Evolutionary conservation across 306 rosid genomes (phyloP).

Genomic region (Dryas drummondii): DNA sequence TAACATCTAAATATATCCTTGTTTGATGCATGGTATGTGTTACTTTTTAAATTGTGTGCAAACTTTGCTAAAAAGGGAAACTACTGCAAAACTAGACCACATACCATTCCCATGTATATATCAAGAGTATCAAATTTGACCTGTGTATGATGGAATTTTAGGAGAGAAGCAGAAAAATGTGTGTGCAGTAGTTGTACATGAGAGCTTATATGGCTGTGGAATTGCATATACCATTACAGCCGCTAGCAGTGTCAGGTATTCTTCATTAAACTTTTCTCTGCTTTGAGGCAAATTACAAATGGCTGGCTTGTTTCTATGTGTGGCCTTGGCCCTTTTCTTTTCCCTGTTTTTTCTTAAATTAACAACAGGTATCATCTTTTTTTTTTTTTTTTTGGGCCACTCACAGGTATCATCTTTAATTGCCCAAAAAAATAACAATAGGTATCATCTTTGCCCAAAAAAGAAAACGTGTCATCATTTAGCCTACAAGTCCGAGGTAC

Average conservation of each 20-base stretch:
- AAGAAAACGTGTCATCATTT: too few species aligned
- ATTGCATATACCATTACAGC: slow-evolving; percentile 57
- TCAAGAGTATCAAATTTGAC: not conserved
- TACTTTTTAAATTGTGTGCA: not conserved
- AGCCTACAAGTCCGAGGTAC: too few species aligned
- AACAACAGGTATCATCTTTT: too few species aligned
- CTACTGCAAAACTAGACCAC: too few species aligned
- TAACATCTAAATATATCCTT: not conserved
- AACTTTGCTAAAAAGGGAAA: not conserved
- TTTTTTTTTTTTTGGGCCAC: too few species aligned
- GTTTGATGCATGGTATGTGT: not conserved
- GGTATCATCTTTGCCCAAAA: too few species aligned
- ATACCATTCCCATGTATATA: too few species aligned
- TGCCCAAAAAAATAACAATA: too few species aligned
- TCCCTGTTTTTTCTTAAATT: not conserved
- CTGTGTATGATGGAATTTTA: slow-evolving; percentile 3
- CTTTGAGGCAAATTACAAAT: not conserved
- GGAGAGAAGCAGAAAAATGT: slow-evolving; percentile 22
- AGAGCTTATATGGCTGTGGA: slow-evolving; percentile 38
- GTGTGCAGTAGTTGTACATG: slow-evolving; percentile 27
- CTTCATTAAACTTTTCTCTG: not conserved
- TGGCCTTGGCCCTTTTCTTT: not conserved
- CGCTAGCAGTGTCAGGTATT: slow-evolving; percentile 51
- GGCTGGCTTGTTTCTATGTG: not conserved
- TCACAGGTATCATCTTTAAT: too few species aligned